Evolutionary conservation across 495 filamentous ascomycete species (phyloP).

Genomic region (Aspergillus heteromorphus): DNA sequence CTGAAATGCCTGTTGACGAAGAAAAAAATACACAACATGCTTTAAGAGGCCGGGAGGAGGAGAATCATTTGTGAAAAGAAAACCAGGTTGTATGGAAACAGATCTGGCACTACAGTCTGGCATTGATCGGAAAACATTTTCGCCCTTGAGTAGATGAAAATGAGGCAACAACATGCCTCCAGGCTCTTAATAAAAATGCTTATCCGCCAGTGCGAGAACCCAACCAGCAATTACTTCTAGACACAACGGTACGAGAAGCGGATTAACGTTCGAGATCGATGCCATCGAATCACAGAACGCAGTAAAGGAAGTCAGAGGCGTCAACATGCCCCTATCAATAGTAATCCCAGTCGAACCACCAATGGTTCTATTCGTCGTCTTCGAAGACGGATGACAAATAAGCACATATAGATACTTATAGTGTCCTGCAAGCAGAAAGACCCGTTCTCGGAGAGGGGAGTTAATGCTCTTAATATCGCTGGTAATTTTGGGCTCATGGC

Average conservation of each 20-base stretch:
- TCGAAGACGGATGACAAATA: constrained; percentile 27
- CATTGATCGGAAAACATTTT: no score
- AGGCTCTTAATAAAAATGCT: neutral
- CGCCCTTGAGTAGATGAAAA: no score
- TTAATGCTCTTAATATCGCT: constrained; percentile 15
- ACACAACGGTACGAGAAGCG: constrained; percentile 22
- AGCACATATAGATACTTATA: constrained; percentile 72
- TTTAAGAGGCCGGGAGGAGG: no score
- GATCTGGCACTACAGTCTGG: no score
- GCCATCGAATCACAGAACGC: constrained; percentile 16
- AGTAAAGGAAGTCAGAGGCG: constrained; percentile 7
- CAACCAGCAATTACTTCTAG: constrained; percentile 37
- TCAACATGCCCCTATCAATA: constrained; percentile 6
- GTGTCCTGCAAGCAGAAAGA: constrained; percentile 48
- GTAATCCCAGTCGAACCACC: constrained; percentile 11
- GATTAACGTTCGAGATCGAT: constrained; percentile 23
- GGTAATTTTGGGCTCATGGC: constrained; percentile 31
- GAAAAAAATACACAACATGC: no score
- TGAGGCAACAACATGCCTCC: no score
- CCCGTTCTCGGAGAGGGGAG: constrained; percentile 50
- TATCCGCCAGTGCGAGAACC: constrained; percentile 29
- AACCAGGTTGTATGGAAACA: no score
- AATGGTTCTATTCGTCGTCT: neutral
- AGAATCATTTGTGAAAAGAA: no score
- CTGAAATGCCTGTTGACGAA: no score